phyloP scores from a whole-genome alignment of 225 moss, liverwort and hornwort species.

The Climacium dendroides region DNA sequence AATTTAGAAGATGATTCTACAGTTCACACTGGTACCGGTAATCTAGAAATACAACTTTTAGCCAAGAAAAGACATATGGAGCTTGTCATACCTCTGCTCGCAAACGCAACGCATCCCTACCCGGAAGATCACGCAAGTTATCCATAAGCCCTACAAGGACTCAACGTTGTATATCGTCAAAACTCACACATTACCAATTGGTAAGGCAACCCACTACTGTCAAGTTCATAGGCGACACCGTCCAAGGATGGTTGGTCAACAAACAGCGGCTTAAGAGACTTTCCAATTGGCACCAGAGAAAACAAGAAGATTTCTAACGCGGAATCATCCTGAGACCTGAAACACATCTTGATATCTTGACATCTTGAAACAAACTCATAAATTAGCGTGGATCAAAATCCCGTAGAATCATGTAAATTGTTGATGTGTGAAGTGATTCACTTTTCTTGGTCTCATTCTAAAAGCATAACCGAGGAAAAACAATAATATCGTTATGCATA shows the following conservation, averaged over 20 bases:
- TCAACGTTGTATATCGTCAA: not conserved
- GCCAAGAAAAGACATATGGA: not conserved
- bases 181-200: not conserved
- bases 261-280: not conserved
- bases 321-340: not conserved
- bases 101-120: constrained; percentile 74
- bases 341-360: not conserved
- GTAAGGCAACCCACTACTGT: not conserved
- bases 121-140: constrained; percentile 78
- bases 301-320: not conserved
- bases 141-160: constrained; percentile 66
- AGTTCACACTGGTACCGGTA: not conserved
- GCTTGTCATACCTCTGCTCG: constrained; percentile 63
- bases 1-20: not conserved
- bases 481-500: not conserved
- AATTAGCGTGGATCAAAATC: not conserved
- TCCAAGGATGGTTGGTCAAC: not conserved
- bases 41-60: not conserved
- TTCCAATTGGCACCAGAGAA: not conserved
- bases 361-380: not conserved
- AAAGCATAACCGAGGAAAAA: not conserved
- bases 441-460: not conserved
- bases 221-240: not conserved
- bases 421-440: not conserved
- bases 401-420: not conserved